These are phyloP conservation scores for Loxodes magnus DNA, from an alignment of 73 alveolate genomes.

Conservation along the genomic window DNA sequence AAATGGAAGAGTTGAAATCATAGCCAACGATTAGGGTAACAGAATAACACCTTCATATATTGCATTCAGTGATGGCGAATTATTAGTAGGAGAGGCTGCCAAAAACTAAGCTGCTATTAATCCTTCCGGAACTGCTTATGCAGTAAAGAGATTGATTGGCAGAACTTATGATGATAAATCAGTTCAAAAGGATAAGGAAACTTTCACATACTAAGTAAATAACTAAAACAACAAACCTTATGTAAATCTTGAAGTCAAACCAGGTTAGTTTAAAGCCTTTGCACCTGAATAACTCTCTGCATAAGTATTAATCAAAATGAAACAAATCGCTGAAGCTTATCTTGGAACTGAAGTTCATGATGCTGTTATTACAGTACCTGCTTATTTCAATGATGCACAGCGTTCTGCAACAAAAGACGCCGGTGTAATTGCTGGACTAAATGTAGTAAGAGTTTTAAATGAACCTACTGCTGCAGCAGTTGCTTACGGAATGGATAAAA, in stretches of 20 bases:
- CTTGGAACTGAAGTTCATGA: constrained; percentile 87
- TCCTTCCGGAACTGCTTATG: constrained; percentile 72
- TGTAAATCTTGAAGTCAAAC: constrained; percentile 53
- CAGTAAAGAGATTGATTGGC: constrained; percentile 70
- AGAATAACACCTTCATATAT: constrained; percentile 93
- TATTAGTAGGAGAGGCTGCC: constrained; percentile 92
- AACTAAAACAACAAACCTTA: constrained; percentile 89
- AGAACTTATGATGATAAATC: constrained; percentile 22
- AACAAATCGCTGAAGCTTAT: constrained; percentile 38
- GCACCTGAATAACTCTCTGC: constrained; percentile 93
- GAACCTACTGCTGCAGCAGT: constrained; percentile 99
- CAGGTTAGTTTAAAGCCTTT: constrained; percentile 27
- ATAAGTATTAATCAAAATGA: constrained; percentile 79
- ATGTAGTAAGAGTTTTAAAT: constrained; percentile 91
- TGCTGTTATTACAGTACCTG: constrained; percentile 97
- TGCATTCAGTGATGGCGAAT: constrained; percentile 80
- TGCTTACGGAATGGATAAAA: constrained; percentile 95
- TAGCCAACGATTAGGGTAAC: constrained; percentile 75
- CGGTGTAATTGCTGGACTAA: constrained; percentile 93
- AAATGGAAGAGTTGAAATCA: constrained; percentile 82
- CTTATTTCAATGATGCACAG: constrained; percentile 91
- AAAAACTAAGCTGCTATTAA: constrained; percentile 69
- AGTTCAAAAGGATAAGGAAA: constrained; percentile 74
- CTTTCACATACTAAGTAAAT: constrained; percentile 81
- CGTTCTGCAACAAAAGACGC: constrained; percentile 98